A percentile compares a stretch with the other conserved stretches of the same genome.
These are phyloP conservation scores for Aphanomyces invadans DNA, from an alignment of 352 stramenopile species.

Conservation along the genomic window DNA sequence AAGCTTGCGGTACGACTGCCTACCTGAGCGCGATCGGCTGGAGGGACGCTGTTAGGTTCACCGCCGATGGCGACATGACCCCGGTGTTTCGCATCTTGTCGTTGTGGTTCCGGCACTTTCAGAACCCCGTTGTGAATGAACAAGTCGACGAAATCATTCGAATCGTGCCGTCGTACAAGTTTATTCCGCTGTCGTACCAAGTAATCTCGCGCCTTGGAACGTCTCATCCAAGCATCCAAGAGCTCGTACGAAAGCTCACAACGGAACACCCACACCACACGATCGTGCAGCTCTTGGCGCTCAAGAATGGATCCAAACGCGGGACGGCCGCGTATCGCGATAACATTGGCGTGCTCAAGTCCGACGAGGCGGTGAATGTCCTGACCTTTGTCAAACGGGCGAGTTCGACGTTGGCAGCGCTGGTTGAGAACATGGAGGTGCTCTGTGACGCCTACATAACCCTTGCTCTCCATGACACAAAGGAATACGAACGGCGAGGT, in stretches of 20 bases:
- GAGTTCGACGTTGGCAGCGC: slow-evolving; percentile 40
- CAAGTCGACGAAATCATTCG: slow-evolving; percentile 77
- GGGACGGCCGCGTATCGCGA: slow-evolving; percentile 63
- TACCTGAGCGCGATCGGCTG: too few species aligned
- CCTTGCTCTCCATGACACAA: slow-evolving; percentile 72
- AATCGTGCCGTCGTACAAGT: slow-evolving; percentile 91
- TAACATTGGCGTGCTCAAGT: slow-evolving; percentile 75
- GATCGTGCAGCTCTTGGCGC: slow-evolving; percentile 91
- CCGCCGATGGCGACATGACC: slow-evolving; percentile 67
- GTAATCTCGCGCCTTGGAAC: slow-evolving; percentile 92
- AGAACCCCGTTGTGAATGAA: slow-evolving; percentile 60
- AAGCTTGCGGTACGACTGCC: slow-evolving; percentile 30
- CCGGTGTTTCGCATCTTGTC: slow-evolving; percentile 90
- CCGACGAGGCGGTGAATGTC: slow-evolving; percentile 41
- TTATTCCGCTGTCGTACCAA: slow-evolving; percentile 96
- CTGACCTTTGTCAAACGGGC: slow-evolving; percentile 50
- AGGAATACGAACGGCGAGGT: slow-evolving; percentile 49
- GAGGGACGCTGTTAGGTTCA: slow-evolving; percentile 42
- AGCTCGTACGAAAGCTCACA: slow-evolving; percentile 89
- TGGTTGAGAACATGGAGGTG: slow-evolving; percentile 69
- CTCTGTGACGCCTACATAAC: slow-evolving; percentile 70
- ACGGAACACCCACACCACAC: slow-evolving; percentile 95
- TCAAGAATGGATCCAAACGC: slow-evolving; percentile 90
- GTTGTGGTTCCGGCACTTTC: slow-evolving; percentile 91
- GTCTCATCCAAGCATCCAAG: slow-evolving; percentile 41